Evolutionary conservation across 2,329 filamentous ascomycete species (phyloP).

Genomic region (Cryphonectria nitschkei): DNA sequence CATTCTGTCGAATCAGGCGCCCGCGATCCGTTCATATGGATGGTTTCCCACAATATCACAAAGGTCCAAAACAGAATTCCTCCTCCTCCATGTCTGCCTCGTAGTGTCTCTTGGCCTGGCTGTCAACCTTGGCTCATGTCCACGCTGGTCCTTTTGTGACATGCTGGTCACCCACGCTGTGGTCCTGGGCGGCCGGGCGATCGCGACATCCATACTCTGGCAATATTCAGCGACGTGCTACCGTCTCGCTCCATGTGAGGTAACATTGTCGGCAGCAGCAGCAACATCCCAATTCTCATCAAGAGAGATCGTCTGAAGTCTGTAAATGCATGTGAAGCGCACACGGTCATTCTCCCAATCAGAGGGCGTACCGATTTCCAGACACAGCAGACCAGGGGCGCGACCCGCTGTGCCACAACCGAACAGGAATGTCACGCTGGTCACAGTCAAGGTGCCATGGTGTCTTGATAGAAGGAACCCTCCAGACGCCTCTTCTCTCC

Average conservation of each 20-base stretch:
- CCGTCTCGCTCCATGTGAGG: neutral
- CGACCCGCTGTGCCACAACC: neutral
- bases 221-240: neutral
- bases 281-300: neutral
- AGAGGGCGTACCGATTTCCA: neutral
- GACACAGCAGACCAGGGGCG: neutral
- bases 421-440: neutral
- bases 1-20: slow-evolving; percentile 5
- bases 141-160: slow-evolving; percentile 5
- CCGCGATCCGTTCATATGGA: neutral
- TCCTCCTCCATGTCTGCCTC: neutral
- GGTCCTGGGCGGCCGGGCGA: neutral
- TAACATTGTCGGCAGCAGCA: neutral
- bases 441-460: neutral
- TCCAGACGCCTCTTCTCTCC: neutral
- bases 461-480: neutral
- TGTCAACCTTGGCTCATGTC: slow-evolving; percentile 1
- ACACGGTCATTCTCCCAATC: neutral
- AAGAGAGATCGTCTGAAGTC: neutral
- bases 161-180: slow-evolving; percentile 1
- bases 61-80: neutral
- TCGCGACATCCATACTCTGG: neutral
- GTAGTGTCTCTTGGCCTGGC: neutral
- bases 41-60: neutral
- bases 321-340: neutral